These are phyloP conservation scores for Saprolegnia diclina DNA, from an alignment of 352 stramenopile species.

Conservation along the genomic window DNA sequence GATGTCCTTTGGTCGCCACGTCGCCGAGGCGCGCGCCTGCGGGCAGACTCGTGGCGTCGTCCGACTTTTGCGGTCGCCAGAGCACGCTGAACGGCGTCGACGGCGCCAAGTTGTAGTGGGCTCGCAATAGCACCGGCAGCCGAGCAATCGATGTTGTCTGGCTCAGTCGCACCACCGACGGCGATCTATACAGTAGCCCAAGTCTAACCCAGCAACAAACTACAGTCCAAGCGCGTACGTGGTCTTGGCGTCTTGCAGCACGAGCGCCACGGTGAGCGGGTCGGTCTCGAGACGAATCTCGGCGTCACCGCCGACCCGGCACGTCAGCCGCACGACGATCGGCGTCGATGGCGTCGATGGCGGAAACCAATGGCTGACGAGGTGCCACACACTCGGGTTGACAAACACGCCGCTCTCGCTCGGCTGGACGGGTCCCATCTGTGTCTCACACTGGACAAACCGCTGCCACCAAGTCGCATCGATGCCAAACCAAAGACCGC, in stretches of 20 bases:
- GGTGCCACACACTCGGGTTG: conserved; percentile 1
- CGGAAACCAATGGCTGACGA: conserved; percentile 4
- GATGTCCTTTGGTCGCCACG: background rate
- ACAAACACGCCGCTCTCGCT: background rate
- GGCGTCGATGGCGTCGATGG: background rate
- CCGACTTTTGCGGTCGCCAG: no score
- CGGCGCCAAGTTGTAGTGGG: background rate
- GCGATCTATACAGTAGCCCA: background rate
- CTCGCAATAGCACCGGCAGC: background rate
- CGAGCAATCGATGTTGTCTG: background rate
- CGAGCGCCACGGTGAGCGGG: background rate
- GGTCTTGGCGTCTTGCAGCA: background rate
- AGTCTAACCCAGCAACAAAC: background rate
- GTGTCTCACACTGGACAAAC: background rate
- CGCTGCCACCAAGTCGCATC: conserved; percentile 3
- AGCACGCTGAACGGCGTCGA: background rate
- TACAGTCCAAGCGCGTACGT: no score
- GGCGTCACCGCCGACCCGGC: background rate
- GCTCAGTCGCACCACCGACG: background rate
- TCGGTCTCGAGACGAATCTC: background rate
- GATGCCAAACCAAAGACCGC: background rate
- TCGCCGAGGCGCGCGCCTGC: background rate
- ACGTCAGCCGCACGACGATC: background rate
- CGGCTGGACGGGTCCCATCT: background rate
- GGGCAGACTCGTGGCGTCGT: no score